Evolutionary conservation across 176 grass and related monocot species (phyloP).

Genomic region (Tillandsia fasciculata): DNA sequence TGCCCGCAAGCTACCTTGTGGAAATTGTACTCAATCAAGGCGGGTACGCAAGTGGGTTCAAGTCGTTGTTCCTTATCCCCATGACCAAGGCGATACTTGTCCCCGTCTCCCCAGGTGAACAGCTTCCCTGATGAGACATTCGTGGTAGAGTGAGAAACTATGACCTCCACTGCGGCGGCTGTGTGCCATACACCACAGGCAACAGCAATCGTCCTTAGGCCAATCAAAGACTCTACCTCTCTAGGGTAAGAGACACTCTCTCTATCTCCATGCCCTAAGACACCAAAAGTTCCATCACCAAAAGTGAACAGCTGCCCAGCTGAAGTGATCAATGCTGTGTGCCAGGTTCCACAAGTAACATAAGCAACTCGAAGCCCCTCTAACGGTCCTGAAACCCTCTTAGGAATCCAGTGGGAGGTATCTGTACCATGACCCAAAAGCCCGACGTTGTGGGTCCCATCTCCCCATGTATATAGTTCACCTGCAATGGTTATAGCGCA

Average conservation of each 20-base stretch:
- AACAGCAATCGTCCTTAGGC: conserved; percentile 71
- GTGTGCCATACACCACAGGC: conserved; percentile 94
- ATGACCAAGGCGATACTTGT: conserved; percentile 93
- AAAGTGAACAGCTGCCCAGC: conserved; percentile 80
- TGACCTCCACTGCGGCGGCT: conserved; percentile 84
- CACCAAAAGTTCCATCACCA: conserved; percentile 95
- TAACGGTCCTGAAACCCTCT: conserved; percentile 73
- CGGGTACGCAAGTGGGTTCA: conserved; percentile 90
- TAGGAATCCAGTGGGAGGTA: conserved; percentile 94
- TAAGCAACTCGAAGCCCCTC: conserved; percentile 61
- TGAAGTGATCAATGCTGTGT: conserved; percentile 85
- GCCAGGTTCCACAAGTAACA: conserved; percentile 94
- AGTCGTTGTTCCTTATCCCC: conserved; percentile 85
- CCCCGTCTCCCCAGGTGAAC: conserved; percentile 98
- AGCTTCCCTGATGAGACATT: conserved; percentile 73
- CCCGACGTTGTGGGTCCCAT: conserved; percentile 73
- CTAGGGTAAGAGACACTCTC: conserved; percentile 52
- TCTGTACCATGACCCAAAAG: conserved; percentile 81
- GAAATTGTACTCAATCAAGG: conserved; percentile 93
- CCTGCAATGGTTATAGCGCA: conserved; percentile 72
- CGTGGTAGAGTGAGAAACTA: conserved; percentile 56
- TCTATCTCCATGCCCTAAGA: conserved; percentile 78
- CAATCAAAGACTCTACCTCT: conserved; percentile 77
- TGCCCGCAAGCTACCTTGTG: conserved; percentile 76
- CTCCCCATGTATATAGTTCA: conserved; percentile 93